phyloP scores from a whole-genome alignment of 1,139 yeast species.

The Yamadazyma triangularis region DNA sequence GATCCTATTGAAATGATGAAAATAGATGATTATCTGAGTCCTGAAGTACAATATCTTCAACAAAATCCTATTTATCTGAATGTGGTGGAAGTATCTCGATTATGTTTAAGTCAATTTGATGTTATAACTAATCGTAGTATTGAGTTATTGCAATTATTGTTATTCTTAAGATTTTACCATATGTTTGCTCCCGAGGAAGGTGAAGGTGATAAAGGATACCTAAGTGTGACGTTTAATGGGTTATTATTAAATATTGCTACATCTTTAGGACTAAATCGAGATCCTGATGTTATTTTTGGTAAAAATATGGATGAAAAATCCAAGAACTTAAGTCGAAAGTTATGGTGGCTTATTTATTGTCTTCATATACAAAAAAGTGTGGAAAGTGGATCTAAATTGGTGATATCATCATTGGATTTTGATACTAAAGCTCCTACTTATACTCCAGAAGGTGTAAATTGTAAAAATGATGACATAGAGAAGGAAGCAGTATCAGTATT shows the following conservation, averaged over 20 bases:
- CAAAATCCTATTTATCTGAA: conserved; percentile 21
- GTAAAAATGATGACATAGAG: conserved; percentile 26
- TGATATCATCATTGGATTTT: conserved; percentile 8
- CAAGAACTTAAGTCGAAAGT: conserved; percentile 30
- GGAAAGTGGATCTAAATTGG: conserved; percentile 19
- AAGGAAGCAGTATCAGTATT: conserved; percentile 5
- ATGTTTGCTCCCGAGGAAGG: conserved; percentile 49
- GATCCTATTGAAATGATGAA: conserved; percentile 17
- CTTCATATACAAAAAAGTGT: conserved; percentile 16
- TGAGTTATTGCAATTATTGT: conserved; percentile 46
- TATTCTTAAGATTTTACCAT: conserved; percentile 35
- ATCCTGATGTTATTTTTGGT: conserved; percentile 33
- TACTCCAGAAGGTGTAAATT: conserved; percentile 1
- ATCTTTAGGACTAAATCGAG: conserved; percentile 43
- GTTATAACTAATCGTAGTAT: conserved; percentile 35
- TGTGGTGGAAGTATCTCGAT: conserved; percentile 29
- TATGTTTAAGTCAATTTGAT: conserved; percentile 36
- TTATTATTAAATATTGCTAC: conserved; percentile 37
- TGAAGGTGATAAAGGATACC: conserved; percentile 46
- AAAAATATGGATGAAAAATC: conserved; percentile 17
- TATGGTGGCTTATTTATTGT: conserved; percentile 25
- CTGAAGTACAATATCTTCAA: conserved; percentile 3
- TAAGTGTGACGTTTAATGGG: conserved; percentile 33
- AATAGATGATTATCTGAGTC: conserved; percentile 16
- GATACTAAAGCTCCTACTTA: conserved; percentile 15